phyloP scores from a whole-genome alignment of 345 rosid species.

The Lepidium didymum region DNA sequence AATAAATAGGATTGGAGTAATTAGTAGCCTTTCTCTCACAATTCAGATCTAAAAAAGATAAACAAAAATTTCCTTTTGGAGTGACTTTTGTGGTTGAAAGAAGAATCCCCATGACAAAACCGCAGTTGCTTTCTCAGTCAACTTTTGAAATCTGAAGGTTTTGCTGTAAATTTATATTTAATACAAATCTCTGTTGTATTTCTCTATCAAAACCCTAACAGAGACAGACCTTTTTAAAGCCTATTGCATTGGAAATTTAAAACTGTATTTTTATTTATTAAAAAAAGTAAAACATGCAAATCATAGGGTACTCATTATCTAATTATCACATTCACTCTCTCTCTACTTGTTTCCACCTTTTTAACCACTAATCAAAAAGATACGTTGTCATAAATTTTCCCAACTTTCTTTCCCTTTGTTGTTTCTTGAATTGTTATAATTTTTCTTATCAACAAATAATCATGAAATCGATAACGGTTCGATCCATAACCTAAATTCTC shows the following conservation, averaged over 20 bases:
- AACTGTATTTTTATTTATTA: background rate
- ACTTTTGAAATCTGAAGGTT: slow-evolving; percentile 21
- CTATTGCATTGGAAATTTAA: slow-evolving; percentile 18
- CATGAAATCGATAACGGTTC: too few relatives aligned
- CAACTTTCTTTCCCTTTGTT: background rate
- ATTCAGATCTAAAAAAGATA: slow-evolving; percentile 13
- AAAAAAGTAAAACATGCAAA: slow-evolving; percentile 45
- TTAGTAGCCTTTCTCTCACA: slow-evolving; percentile 25
- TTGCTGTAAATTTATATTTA: slow-evolving; percentile 10
- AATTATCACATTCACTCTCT: slow-evolving; percentile 39
- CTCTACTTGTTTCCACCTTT: slow-evolving; percentile 25
- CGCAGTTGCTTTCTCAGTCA: slow-evolving; percentile 31
- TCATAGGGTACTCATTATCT: slow-evolving; percentile 92
- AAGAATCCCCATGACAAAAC: slow-evolving; percentile 45
- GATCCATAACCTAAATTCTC: too few relatives aligned
- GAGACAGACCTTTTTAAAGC: slow-evolving; percentile 17
- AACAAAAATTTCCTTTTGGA: slow-evolving; percentile 14
- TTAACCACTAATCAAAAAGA: slow-evolving; percentile 20
- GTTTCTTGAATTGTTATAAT: background rate
- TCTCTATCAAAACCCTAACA: slow-evolving; percentile 27
- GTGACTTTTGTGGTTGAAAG: slow-evolving; percentile 13
- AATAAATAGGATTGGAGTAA: slow-evolving; percentile 19
- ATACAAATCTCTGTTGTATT: background rate
- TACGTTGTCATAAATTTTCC: slow-evolving; percentile 7
- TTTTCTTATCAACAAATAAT: too few relatives aligned